Evolutionary conservation across 352 stramenopile species (phyloP).

Genomic region (Phytophthora macrochlamydospora): DNA sequence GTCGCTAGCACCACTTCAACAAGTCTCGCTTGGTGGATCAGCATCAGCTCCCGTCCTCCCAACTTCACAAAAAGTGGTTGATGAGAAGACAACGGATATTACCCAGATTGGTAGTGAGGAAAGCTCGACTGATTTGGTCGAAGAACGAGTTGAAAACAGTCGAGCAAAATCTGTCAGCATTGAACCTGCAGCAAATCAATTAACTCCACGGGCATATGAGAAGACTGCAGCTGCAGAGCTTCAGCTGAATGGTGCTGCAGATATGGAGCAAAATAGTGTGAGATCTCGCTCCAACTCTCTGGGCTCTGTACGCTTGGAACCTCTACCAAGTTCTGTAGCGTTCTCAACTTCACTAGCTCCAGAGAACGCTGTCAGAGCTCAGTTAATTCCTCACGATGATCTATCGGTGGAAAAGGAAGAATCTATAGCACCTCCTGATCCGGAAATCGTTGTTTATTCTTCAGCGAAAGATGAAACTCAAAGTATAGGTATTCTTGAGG

Average conservation of each 20-base stretch:
- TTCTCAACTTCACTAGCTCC: conserved; percentile 16
- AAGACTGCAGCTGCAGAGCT: too few species aligned
- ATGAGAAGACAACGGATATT: neutral
- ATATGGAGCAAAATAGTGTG: neutral
- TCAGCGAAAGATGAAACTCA: neutral
- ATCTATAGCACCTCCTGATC: conserved; percentile 3
- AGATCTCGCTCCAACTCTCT: conserved; percentile 21
- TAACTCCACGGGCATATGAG: neutral
- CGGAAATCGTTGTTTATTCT: conserved; percentile 25
- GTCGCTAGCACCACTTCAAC: conserved; percentile 3
- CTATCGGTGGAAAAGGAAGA: conserved; percentile 3
- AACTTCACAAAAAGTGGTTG: conserved; percentile 7
- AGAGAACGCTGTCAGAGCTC: neutral
- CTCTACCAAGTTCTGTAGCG: conserved; percentile 3
- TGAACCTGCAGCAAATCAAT: neutral
- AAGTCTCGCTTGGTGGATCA: conserved; percentile 10
- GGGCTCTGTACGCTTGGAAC: conserved; percentile 8
- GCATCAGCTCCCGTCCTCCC: conserved; percentile 22
- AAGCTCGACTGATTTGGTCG: neutral
- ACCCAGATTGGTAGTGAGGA: neutral
- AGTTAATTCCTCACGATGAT: neutral
- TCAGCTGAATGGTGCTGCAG: neutral
- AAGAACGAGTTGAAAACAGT: neutral
- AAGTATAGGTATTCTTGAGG: neutral
- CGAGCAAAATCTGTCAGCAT: conserved; percentile 2